Evolutionary conservation across 2,329 filamentous ascomycete genomes (phyloP), one percentile per base, ranked within the genome.

Genomic region (Hypoxylon sp.): DNA sequence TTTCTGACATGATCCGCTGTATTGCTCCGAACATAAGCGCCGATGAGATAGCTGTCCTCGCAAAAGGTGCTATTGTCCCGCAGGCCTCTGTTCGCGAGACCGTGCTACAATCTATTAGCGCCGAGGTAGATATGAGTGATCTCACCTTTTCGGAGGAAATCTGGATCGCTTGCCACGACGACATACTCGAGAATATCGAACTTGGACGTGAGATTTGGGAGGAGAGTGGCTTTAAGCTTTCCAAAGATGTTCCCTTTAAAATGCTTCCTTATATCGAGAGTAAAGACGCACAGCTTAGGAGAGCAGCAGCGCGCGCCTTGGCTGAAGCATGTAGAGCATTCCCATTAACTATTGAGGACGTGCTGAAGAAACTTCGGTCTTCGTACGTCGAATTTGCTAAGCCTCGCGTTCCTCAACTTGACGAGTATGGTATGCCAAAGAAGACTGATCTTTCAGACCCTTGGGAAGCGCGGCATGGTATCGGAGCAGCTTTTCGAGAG

Each of bases 401-500:
- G 78, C 92, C 94, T 1, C 90, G 92, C 66, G 88, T 92, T 51
- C 93, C 94, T 10, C 90, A 95, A 75, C 90, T 95, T 42, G 95
- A 99, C 77, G 92, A 95, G 71, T 98, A 94, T 77, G 96, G 97
- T 59, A 97, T 99, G 92, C 92, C 94, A 2, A 91, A 90, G 76
- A 98, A 97, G 81, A 90, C 91, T 77, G 93, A 98, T 72, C 84
- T 94, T 10, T 88, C 92, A 4, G 96, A 99, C 80, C 92, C 91
- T 1, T 99, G 95, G 95, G 94, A 98, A 79, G 88, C 89, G 11
- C 88, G 97, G 72, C 94, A 97, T 76, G 96, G 96, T 60, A 91
- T 98, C 74, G 95, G 94, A 8, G 86, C 94, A 22, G 91, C 94
- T 2, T 97, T 97, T 82, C 93, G 90, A 79, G 92, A 96, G 74